phyloP scores from a whole-genome alignment of 2,329 filamentous ascomycete genomes.

The Aureobasidium mangrovei region DNA sequence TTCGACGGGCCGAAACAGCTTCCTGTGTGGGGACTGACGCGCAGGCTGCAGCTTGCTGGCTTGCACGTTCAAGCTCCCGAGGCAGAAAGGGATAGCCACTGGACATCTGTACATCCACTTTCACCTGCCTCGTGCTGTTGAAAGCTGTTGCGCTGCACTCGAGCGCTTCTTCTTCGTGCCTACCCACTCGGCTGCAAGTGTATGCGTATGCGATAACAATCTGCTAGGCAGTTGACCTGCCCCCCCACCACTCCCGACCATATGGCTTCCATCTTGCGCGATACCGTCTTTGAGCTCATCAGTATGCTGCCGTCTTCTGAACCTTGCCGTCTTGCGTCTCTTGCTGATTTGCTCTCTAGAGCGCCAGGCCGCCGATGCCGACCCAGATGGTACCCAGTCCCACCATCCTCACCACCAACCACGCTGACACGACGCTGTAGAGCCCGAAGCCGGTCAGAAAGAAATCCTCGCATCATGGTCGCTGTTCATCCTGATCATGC shows the following conservation, averaged over 20 bases:
- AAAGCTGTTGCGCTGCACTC: not conserved
- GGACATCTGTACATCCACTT: not conserved
- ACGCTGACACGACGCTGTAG: slow-evolving; percentile 29
- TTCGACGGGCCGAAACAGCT: no score
- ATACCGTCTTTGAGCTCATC: slow-evolving; percentile 23
- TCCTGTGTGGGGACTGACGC: no score
- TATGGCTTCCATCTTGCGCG: slow-evolving; percentile 14
- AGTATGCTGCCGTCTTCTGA: slow-evolving; percentile 24
- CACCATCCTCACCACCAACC: not conserved
- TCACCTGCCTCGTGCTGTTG: not conserved
- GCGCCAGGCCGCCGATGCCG: slow-evolving; percentile 39
- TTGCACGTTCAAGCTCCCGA: not conserved
- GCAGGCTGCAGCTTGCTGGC: no score
- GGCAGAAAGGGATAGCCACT: not conserved
- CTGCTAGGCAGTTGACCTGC: slow-evolving; percentile 12
- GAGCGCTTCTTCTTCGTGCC: not conserved
- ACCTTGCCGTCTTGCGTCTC: not conserved
- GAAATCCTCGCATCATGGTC: slow-evolving; percentile 96
- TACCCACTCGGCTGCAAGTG: not conserved
- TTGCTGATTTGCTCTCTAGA: slow-evolving; percentile 21
- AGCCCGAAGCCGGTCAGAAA: slow-evolving; percentile 76
- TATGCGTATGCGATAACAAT: slow-evolving; percentile 12
- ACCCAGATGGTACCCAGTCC: slow-evolving; percentile 32
- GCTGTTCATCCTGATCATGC: slow-evolving; percentile 89
- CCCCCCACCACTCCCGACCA: not conserved